Percentiles rank a stretch among this genome's conserved stretches.
Evolutionary conservation across 257 asterid species (phyloP).

Genomic region (Nemophila menziesii): DNA sequence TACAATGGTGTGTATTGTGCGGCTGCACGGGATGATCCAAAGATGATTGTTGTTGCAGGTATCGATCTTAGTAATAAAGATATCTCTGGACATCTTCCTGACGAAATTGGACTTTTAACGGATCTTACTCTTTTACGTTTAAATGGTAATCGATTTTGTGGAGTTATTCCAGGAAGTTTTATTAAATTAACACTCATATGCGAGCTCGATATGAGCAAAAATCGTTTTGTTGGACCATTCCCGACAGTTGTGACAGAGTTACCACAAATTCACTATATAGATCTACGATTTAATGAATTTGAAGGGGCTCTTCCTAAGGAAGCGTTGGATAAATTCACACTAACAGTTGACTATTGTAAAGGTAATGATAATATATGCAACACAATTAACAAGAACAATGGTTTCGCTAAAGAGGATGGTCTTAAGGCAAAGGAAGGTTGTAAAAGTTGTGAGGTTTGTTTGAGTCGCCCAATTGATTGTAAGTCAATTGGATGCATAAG

Average conservation of each 20-base stretch:
- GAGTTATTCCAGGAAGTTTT: constrained; percentile 51
- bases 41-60: constrained; percentile 60
- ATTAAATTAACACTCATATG: constrained; percentile 23
- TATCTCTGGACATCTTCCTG: constrained; percentile 79
- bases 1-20: constrained; percentile 67
- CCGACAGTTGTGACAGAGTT: constrained; percentile 45
- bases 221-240: constrained; percentile 73
- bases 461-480: constrained; percentile 43
- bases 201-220: constrained; percentile 86
- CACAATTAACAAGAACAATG: constrained; percentile 27
- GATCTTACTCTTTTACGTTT: constrained; percentile 68
- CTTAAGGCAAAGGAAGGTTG: constrained; percentile 45
- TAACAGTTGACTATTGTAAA: constrained; percentile 43
- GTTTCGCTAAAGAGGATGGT: constrained; percentile 21
- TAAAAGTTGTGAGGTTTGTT: constrained; percentile 14
- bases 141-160: constrained; percentile 80
- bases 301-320: constrained; percentile 59
- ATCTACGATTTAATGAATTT: constrained; percentile 71
- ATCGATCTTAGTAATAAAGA: constrained; percentile 72
- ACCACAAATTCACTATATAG: constrained; percentile 53
- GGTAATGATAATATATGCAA: constrained; percentile 32
- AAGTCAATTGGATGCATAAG: constrained; percentile 25
- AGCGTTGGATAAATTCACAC: constrained; percentile 26
- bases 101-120: constrained; percentile 46
- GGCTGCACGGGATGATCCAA: constrained; percentile 40